Base-by-base conservation (phyloP, 2,329 filamentous ascomycete species). In the Phaeosphaeriaceae sp. region DNA sequence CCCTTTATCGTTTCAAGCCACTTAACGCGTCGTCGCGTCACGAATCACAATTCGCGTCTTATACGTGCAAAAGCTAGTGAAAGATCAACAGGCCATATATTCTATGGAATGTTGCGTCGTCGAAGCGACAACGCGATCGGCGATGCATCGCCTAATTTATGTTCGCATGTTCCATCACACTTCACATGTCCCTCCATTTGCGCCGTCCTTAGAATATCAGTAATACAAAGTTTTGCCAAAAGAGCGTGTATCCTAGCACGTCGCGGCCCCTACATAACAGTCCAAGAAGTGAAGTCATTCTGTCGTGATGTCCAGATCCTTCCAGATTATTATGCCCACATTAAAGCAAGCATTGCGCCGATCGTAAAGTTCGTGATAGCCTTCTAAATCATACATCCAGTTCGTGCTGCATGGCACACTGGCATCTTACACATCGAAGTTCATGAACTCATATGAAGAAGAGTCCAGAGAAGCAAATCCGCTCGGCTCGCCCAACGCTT, bases 391-490 rank as follows among this genome's bases (percentile, higher is more conserved):
- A 68, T 74, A 75, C 72, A 75, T 51, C 59, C 51, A 50, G 45
- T 17, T 50, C 31, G 24, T 25, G 56, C 52, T 60, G 48, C 56
- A 56, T 47, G 41, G 49, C 13, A 42, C 42, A 47, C 5, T 40
- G 24, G 42, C n/a, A 24, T 40, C 63, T 62, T 68, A 75, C 57
- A 71, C 62, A 48, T 55, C 67, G 51, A 77, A 77, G 61, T 76
- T 72, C 58, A 77, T 62, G 42, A 76, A 71, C 50, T 76, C 73
- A 58, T 73, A 77, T 13, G 60, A 64, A 27, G 57, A 62, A 11
- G 63, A 62, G 54, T 77, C 74, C 11, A 73, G 53, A 7, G 67
- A 70, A 20, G 71, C 66, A 48, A 74, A 76, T 13, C 76, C 74
- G 48, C 53, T 36, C n/a, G 48, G 47, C 25, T 55, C 53, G 17